Evolutionary conservation across 768 basidiomycete species (phyloP), one percentile per base, ranked within the genome.

Genomic region (Termitomyces bulborhizus): DNA sequence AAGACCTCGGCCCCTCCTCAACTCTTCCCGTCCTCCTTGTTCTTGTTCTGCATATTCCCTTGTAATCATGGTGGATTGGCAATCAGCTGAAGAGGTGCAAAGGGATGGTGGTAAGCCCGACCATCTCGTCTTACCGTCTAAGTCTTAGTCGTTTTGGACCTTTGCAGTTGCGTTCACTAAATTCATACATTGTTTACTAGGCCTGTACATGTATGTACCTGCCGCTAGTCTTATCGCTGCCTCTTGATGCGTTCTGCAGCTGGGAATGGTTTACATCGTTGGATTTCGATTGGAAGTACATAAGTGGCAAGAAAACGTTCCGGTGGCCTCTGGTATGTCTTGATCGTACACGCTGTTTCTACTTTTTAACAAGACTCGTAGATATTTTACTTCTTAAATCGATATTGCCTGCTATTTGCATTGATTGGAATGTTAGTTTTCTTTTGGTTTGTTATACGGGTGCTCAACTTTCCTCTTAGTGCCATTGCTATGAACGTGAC

Each of bases 351-450:
- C 26, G 3, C 24, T 47, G 13, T 36, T 40, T 24, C 13, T 24
- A 31, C 46, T 59, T 41, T 57, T 13, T 54, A 34, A 58, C 24
- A 16, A 37, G 6, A 5, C 3, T 15, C 6, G 16, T 55, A 87
- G 85, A 69, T 76, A 44, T 86, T 86, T 64, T 88, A 88, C 66
- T 88, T 88, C 67, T 66, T 82, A 45, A 83, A 84, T 59, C 80
- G 86, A 49, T 88, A 88, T 64, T 78, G 74, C 61, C 68, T 88
- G 37, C 68, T 88, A 6, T 75, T 86, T 58, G 82, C 86, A 3
- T 68, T 88, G 57, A 73, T 86, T 53, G 86, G 86, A 63, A 85
- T 88, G 86, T 87, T 7, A 31, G 48, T 56, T 49, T 58, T 34
- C 31, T 34, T 54, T 46, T 40, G 34, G 18, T 24, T 47, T 50